Evolutionary conservation across 805 yeast genomes (phyloP), one percentile per base, ranked within the genome.

Genomic region (Candida corydali): DNA sequence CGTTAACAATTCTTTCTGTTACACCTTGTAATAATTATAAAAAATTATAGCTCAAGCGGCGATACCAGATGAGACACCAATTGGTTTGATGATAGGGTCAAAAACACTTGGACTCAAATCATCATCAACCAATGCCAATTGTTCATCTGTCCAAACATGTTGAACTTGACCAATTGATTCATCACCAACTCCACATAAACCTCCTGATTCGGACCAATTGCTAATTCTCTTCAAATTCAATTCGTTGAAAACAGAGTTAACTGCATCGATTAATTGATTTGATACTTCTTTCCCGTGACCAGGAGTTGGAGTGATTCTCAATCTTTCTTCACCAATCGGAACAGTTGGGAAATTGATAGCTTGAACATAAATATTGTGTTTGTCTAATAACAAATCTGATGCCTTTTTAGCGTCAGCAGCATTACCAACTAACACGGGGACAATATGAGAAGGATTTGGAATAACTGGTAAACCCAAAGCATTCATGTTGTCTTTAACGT

Each of bases 291-390:
- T 72, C 14, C 79, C 76, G 60, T 93, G 99, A 37, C 96, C 97
- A 25, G 99, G 99, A 28, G 98, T 89, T 38, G 99, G 98, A n/a
- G 99, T 93, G 56, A 93, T 80, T 66, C 99, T 81, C 53, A 93
- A 77, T 59, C 98, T 81, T 69, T 93, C 99, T 47, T 88, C 82
- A 42, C 98, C 98, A 49, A 84, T 80, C 14, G 96, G 82, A 42
- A 93, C 98, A 17, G 98, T 93, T 43, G 99, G 99, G 79, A 83
- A 93, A 69, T 93, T 93, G 61, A 93, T 93, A 32, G 98, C 96
- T 69, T 93, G 99, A 31, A 94, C 98, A 55, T 93, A 93, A 58
- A 93, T 89, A 46, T 76, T 74, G 65, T 88, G 84, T 51, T 84
- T 79, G 45, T 82, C 75, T 71, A 93, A 78, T 55, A 93, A 76